A percentile compares a stretch with the other conserved stretches of the same genome.
These are phyloP conservation scores for Kockovaella imperatae DNA, from an alignment of 768 basidiomycete species.

Conservation along the genomic window DNA sequence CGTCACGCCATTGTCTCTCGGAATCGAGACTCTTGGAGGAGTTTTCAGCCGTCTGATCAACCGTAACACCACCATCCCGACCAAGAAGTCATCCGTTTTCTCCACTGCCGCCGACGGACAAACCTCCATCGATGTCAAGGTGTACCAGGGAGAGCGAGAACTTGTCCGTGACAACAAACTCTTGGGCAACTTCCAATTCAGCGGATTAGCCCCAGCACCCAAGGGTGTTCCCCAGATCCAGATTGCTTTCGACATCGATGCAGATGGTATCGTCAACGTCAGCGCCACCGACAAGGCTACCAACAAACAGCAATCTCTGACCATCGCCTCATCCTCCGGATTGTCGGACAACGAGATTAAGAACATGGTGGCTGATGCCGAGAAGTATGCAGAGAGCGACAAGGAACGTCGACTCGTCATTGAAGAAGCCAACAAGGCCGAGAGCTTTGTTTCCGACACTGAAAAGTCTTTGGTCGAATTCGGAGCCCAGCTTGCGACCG, in stretches of 20 bases:
- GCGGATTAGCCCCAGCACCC: conserved; percentile 73
- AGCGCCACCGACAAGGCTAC: conserved; percentile 66
- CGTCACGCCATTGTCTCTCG: conserved; percentile 63
- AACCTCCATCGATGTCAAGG: conserved; percentile 99
- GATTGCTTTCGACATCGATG: conserved; percentile 94
- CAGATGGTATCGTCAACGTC: conserved; percentile 84
- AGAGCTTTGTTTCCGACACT: conserved; percentile 86
- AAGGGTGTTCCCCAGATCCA: conserved; percentile 67
- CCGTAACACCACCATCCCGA: conserved; percentile 98
- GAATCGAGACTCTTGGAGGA: conserved; percentile 91
- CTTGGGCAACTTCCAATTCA: conserved; percentile 98
- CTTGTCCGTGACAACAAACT: conserved; percentile 97
- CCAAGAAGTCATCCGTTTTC: conserved; percentile 98
- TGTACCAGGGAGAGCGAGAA: conserved; percentile 99
- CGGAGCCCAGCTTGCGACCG: conserved; percentile 86
- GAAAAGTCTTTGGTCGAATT: conserved; percentile 98
- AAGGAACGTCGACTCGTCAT: conserved; percentile 79
- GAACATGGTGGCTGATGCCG: conserved; percentile 90
- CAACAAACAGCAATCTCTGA: conserved; percentile 52
- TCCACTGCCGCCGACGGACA: conserved; percentile 98
- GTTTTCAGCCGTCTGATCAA: conserved; percentile 99
- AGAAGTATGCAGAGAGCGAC: conserved; percentile 87
- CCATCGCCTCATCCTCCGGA: conserved; percentile 90
- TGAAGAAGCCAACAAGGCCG: conserved; percentile 93
- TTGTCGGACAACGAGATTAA: conserved; percentile 94